phyloP scores from a whole-genome alignment of 2,329 filamentous ascomycete genomes.

The Alternaria sp. region DNA sequence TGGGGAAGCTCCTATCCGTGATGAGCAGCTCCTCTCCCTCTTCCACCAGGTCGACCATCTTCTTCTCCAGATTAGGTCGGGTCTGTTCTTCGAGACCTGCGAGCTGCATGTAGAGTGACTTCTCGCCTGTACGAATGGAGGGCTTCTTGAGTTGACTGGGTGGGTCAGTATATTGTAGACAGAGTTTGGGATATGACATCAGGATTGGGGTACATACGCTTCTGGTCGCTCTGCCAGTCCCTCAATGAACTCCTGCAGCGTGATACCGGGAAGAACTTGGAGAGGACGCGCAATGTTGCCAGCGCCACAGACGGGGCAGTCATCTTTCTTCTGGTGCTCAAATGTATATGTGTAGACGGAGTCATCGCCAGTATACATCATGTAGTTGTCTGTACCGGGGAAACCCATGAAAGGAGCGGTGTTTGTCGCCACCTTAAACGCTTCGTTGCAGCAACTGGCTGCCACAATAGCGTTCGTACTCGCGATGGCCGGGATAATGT shows the following conservation, averaged over 20 bases:
- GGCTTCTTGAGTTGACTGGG: conserved; percentile 84
- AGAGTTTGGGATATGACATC: neutral
- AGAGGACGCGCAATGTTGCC: conserved; percentile 75
- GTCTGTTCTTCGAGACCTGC: conserved; percentile 84
- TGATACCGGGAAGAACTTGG: conserved; percentile 71
- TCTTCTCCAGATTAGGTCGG: conserved; percentile 79
- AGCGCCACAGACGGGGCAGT: conserved; percentile 88
- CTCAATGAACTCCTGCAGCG: conserved; percentile 84
- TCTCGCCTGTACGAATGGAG: conserved; percentile 78
- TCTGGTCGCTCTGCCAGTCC: conserved; percentile 82
- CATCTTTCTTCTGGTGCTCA: conserved; percentile 88
- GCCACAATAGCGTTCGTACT: conserved; percentile 98
- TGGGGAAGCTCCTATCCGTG: conserved; percentile 86
- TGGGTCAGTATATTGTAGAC: neutral
- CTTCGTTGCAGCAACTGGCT: conserved; percentile 94
- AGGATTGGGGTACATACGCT: conserved; percentile 54
- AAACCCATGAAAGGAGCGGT: conserved; percentile 80
- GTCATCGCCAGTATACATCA: conserved; percentile 99
- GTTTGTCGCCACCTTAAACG: conserved; percentile 87
- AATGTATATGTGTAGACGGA: conserved; percentile 98
- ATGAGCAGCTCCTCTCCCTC: conserved; percentile 90
- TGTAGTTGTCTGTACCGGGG: conserved; percentile 80
- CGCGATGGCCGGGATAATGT: conserved; percentile 98
- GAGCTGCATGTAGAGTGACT: conserved; percentile 91
- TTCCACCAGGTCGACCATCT: conserved; percentile 75